These are phyloP conservation scores for Euclidium syriacum DNA, from an alignment of 345 rosid genomes.

Conservation along the genomic window DNA sequence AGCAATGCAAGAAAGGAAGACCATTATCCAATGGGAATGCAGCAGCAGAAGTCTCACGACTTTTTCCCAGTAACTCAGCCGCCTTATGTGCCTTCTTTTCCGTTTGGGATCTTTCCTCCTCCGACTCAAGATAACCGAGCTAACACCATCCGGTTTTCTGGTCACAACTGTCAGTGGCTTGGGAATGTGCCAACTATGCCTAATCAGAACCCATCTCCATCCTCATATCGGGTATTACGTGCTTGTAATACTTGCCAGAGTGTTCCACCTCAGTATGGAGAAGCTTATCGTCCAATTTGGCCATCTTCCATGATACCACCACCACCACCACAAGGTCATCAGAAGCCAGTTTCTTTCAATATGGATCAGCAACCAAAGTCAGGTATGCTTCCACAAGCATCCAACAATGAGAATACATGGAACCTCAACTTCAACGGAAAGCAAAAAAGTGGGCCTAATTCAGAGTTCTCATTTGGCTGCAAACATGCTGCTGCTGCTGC, in stretches of 20 bases:
- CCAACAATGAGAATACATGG: slow-evolving; percentile 35
- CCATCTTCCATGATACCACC: slow-evolving; percentile 40
- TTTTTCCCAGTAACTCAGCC: slow-evolving; percentile 41
- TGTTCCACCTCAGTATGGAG: slow-evolving; percentile 43
- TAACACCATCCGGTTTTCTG: slow-evolving; percentile 38
- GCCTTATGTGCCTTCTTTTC: slow-evolving; percentile 34
- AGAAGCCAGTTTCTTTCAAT: slow-evolving; percentile 33
- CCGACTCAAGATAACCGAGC: slow-evolving; percentile 41
- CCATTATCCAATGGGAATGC: slow-evolving; percentile 19
- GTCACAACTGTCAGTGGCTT: slow-evolving; percentile 40
- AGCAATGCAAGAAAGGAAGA: slow-evolving; percentile 40
- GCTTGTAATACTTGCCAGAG: slow-evolving; percentile 44
- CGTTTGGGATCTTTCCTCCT: slow-evolving; percentile 34
- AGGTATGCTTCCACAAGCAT: slow-evolving; percentile 30
- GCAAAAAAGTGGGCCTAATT: slow-evolving; percentile 39
- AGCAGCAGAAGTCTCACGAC: slow-evolving; percentile 35
- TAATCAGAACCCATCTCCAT: slow-evolving; percentile 36
- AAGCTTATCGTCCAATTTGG: slow-evolving; percentile 38
- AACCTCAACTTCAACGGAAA: slow-evolving; percentile 43
- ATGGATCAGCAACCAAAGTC: slow-evolving; percentile 34
- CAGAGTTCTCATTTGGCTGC: slow-evolving; percentile 46
- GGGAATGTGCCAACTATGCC: slow-evolving; percentile 36
- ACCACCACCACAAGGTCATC: slow-evolving; percentile 39
- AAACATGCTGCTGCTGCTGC: slow-evolving; percentile 41
- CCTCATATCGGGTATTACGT: slow-evolving; percentile 31